Evolutionary conservation across 75 land plant species (phyloP), one percentile per base, ranked within the genome.

Genomic region (Adiantum capillusveneris): DNA sequence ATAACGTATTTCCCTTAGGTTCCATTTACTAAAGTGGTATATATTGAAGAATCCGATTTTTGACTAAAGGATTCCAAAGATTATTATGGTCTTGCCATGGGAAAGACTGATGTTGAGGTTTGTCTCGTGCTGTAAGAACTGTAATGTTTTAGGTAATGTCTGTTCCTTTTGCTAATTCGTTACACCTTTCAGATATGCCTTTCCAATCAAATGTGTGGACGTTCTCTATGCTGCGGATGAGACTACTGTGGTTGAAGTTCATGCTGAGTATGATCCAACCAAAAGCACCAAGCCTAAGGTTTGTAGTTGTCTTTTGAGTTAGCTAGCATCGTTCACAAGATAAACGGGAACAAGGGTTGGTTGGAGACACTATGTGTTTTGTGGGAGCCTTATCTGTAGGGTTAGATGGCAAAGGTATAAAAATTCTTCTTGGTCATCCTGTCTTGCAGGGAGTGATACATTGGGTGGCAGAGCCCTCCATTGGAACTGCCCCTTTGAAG

Each of bases 361-460:
- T n/a, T n/a, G n/a, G n/a, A n/a, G n/a, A n/a, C n/a, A n/a, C n/a
- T n/a, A n/a, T n/a, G n/a, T n/a, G n/a, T n/a, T n/a, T n/a, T n/a
- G n/a, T n/a, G n/a, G n/a, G n/a, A n/a, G n/a, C n/a, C n/a, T n/a
- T n/a, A n/a, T n/a, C n/a, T n/a, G n/a, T n/a, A n/a, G n/a, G n/a
- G n/a, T n/a, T n/a, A n/a, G n/a, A n/a, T n/a, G n/a, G n/a, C n/a
- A n/a, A n/a, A n/a, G n/a, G n/a, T n/a, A n/a, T n/a, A n/a, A n/a
- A n/a, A n/a, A n/a, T n/a, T n/a, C n/a, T n/a, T n/a, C n/a, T n/a
- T n/a, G n/a, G n/a, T n/a, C n/a, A n/a, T n/a, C n/a, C n/a, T n/a
- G n/a, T n/a, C n/a, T n/a, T n/a, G n/a, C 79, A 86, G 91, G 90
- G 87, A 28, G 99, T 90, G 53, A 83, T 95, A 39, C 99, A 95